Evolutionary conservation across 768 basidiomycete species (phyloP), one percentile per base, ranked within the genome.

Genomic region (Lactarius akahatsu): DNA sequence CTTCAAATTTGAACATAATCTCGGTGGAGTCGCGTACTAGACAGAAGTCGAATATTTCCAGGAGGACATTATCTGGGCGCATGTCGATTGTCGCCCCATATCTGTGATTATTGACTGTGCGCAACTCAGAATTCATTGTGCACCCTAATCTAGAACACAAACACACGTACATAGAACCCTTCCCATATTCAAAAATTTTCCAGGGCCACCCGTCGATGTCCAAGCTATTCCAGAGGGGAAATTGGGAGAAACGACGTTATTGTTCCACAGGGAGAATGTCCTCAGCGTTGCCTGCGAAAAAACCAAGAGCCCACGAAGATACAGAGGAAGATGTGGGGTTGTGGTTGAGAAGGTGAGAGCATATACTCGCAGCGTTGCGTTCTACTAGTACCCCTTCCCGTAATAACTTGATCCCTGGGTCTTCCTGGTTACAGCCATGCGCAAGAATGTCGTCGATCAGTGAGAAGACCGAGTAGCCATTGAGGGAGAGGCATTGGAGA

Each of bases 1-100:
- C 16, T 0, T 2, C 2, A 5, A 28, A 2, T 28, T 1, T 28
- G 3, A 0, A 28, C 28, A 15, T 18, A 18, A n/a, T n/a, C n/a
- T n/a, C n/a, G n/a, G 16, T 3, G 18, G 34, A 1, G 1, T 1
- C 20, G 20, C 8, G 3, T n/a, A n/a, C n/a, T 10, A 45, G 8
- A 45, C 9, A 45, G n/a, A 45, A 45, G 9, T 45, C 8, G 45
- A 45, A 45, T 45, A 45, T 45, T n/a, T 45, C 20, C 1, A 45
- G n/a, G 20, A 45, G 10, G 9, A 45, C 45, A 1, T 45, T 10
- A 9, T 45, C 45, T 9, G 45, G 9, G 20, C n/a, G 20, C 3
- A n/a, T 10, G 20, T 45, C 9, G 45, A 45, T n/a, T n/a, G 45
- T 45, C n/a, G 3, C 20, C 4, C 30, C 30, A 30, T 30, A 6